phyloP scores from a whole-genome alignment of 768 basidiomycete species.

The Boletus barrowsii region DNA sequence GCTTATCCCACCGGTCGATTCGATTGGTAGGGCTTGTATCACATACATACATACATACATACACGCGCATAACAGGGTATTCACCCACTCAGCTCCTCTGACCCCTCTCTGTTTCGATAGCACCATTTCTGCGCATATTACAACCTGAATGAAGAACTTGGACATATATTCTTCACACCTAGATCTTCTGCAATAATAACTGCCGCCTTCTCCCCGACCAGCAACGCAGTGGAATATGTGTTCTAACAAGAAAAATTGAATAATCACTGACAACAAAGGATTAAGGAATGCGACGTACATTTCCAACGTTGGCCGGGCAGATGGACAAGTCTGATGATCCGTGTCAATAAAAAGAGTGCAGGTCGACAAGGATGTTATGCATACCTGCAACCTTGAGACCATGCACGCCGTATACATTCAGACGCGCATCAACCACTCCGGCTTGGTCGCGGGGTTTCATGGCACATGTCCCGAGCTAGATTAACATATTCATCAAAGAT shows the following conservation, averaged over 20 bases:
- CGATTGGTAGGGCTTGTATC: too few species aligned
- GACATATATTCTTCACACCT: background rate
- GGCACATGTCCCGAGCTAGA: background rate
- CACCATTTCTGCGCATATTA: background rate
- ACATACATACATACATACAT: too few species aligned
- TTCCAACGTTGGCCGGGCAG: constrained; percentile 2
- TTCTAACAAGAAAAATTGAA: constrained; percentile 2
- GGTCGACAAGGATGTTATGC: background rate
- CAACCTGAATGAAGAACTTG: too few species aligned
- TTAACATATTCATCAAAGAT: background rate
- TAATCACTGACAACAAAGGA: background rate
- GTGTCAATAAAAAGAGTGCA: background rate
- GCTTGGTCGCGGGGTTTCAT: background rate
- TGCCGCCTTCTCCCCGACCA: constrained; percentile 18
- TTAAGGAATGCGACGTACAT: background rate
- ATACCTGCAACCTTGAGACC: background rate
- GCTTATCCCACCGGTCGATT: too few species aligned
- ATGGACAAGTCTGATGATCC: background rate
- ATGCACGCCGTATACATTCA: background rate
- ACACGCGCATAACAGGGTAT: too few species aligned
- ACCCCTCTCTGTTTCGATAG: background rate
- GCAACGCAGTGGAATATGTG: constrained; percentile 14
- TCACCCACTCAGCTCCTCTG: too few species aligned
- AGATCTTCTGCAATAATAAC: constrained; percentile 13
- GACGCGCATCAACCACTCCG: background rate